phyloP scores from a whole-genome alignment of 2,329 filamentous ascomycete species.

The Fonsecaea multimorphosa region DNA sequence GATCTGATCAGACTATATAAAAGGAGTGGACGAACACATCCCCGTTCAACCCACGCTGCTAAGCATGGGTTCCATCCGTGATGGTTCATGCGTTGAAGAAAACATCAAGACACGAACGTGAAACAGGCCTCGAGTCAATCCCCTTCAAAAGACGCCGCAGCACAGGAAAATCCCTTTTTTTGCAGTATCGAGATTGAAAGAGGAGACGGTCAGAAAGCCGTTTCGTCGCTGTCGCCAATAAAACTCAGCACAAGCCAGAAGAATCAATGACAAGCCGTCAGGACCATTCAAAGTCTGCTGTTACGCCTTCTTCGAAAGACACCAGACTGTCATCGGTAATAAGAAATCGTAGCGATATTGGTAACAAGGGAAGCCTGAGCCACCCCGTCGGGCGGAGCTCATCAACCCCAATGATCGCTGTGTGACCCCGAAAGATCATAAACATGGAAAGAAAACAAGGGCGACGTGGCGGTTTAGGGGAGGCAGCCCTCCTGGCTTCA shows the following conservation, averaged over 20 bases:
- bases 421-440: constrained; percentile 17
- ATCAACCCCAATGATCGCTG: constrained; percentile 34
- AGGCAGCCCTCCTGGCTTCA: constrained; percentile 36
- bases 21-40: constrained; percentile 19
- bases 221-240: constrained; percentile 10
- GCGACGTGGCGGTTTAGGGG: constrained; percentile 33
- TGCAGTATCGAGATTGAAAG: constrained; percentile 12
- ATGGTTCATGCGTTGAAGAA: background rate
- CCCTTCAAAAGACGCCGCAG: constrained; percentile 8
- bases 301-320: background rate
- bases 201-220: constrained; percentile 38
- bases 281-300: background rate
- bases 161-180: background rate
- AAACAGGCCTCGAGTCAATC: constrained; percentile 36
- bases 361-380: constrained; percentile 27
- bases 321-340: background rate
- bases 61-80: background rate
- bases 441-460: constrained; percentile 20
- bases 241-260: constrained; percentile 4
- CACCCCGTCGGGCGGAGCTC: constrained; percentile 7
- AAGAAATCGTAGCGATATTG: constrained; percentile 28
- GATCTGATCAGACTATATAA: constrained; percentile 2
- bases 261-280: background rate
- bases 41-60: constrained; percentile 4
- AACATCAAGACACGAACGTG: constrained; percentile 2